These are phyloP conservation scores for Jaminaea rosea DNA, from an alignment of 1,284 basidiomycete species.

Conservation along the genomic window DNA sequence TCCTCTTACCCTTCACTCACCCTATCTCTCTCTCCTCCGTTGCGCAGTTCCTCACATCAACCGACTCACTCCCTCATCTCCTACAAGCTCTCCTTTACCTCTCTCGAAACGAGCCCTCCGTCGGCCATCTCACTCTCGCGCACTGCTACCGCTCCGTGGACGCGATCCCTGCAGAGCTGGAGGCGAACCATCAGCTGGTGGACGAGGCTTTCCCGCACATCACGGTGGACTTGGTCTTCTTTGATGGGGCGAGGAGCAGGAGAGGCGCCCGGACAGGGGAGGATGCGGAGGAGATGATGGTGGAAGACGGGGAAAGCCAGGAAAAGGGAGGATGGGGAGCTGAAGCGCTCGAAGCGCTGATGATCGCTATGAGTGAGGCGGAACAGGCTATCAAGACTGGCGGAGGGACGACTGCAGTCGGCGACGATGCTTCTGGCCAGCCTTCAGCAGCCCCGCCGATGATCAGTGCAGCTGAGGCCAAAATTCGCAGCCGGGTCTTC, in stretches of 20 bases:
- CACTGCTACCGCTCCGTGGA: slow-evolving; percentile 56
- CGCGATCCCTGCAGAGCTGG: slow-evolving; percentile 47
- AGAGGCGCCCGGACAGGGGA: not conserved
- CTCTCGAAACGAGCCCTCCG: slow-evolving; percentile 58
- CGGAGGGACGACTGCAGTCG: too few species aligned
- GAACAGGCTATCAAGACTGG: too few species aligned
- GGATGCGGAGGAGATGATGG: not conserved
- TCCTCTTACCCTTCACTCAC: too few species aligned
- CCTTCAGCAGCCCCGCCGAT: too few species aligned
- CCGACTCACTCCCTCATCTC: not conserved
- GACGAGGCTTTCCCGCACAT: slow-evolving; percentile 33
- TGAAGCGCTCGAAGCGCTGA: not conserved
- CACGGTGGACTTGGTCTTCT: slow-evolving; percentile 31
- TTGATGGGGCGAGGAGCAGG: slow-evolving; percentile 7
- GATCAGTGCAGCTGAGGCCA: not conserved
- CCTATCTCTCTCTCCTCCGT: not conserved
- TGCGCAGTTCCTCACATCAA: not conserved
- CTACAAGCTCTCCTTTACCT: not conserved
- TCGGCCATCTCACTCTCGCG: slow-evolving; percentile 57
- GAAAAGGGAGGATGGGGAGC: not conserved
- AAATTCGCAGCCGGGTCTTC: not conserved
- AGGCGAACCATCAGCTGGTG: slow-evolving; percentile 39
- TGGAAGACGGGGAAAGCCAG: not conserved
- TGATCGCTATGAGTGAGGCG: too few species aligned
- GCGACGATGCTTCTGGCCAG: too few species aligned